phyloP scores from a whole-genome alignment of 176 grass and related monocot genomes.

The bread wheat (Triticum aestivum) region DNA sequence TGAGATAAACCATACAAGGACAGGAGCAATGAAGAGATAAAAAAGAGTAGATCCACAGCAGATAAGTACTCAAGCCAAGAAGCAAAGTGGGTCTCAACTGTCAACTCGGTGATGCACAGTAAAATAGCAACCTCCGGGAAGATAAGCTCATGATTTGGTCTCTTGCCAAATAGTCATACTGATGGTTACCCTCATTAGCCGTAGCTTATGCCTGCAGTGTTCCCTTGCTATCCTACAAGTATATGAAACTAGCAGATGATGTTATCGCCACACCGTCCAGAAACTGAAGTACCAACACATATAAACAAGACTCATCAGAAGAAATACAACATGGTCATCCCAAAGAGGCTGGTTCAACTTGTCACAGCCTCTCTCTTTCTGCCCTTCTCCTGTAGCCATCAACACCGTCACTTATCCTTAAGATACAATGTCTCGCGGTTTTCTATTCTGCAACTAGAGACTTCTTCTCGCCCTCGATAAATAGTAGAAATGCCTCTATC shows the following conservation, averaged over 20 bases:
- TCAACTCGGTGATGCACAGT: no score
- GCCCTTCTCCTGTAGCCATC: not conserved
- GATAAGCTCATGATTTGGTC: no score
- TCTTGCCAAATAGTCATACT: no score
- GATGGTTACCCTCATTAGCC: no score
- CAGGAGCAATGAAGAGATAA: no score
- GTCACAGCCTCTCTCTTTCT: not conserved
- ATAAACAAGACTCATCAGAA: not conserved
- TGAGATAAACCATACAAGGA: no score
- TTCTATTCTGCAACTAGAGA: conserved; percentile 31
- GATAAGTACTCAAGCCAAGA: no score
- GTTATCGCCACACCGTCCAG: not conserved
- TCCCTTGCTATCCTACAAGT: no score
- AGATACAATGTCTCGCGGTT: not conserved
- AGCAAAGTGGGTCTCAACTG: no score
- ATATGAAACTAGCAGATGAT: not conserved
- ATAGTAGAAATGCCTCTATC: not conserved
- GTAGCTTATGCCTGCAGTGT: no score
- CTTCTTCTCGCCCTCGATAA: conserved; percentile 32
- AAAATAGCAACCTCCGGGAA: no score
- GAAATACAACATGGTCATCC: not conserved
- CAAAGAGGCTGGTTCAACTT: not conserved
- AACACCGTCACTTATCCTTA: not conserved
- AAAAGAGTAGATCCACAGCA: no score
- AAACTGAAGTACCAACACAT: not conserved